Evolutionary conservation across 2,329 filamentous ascomycete species (phyloP), one percentile per base, ranked within the genome.

Genomic region (Colletotrichum sp.): DNA sequence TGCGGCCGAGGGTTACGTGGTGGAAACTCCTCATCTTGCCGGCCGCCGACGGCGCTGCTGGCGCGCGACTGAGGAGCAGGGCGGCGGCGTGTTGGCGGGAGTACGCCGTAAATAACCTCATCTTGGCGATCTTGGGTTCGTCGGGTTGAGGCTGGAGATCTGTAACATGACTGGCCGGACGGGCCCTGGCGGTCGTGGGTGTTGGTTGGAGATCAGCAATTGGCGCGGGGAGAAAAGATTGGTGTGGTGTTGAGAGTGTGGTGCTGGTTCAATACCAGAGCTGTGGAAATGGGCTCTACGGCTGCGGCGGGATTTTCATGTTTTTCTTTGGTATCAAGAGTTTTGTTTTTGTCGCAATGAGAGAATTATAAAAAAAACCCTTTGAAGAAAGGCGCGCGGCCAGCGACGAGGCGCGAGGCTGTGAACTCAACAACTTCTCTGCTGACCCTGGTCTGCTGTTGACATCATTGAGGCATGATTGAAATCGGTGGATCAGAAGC

Each of bases 391-490:
- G 18, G 56, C 58, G 30, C 60, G 30, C 52, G 55, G 25, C 60
- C 13, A 34, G 28, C 56, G 64, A 68, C 66, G 34, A 74, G 43
- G 58, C 65, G 28, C 64, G 52, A 76, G 70, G 70, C 65, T 69
- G 58, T 74, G 48, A 55, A 62, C 74, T 75, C 73, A 73, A 75
- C 70, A 73, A 64, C 61, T 62, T 75, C 73, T 68, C 70, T 75
- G 48, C 61, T 71, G 16, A 72, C 69, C 69, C 74, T 74, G 70
- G 65, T 62, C 65, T 67, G 74, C 65, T 74, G 56, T 71, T 76
- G 74, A 76, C 74, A 76, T 76, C 74, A 76, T 76, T 76, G 74
- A 76, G 52, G 74, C 70, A 69, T 65, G 74, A 69, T 69, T 43
- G 48, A 52, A 71, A 69, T 69, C 58, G 65, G 70, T 69, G 64